Base-by-base conservation (phyloP, 208 protist species). In the Sergeia podlipaevii region DNA sequence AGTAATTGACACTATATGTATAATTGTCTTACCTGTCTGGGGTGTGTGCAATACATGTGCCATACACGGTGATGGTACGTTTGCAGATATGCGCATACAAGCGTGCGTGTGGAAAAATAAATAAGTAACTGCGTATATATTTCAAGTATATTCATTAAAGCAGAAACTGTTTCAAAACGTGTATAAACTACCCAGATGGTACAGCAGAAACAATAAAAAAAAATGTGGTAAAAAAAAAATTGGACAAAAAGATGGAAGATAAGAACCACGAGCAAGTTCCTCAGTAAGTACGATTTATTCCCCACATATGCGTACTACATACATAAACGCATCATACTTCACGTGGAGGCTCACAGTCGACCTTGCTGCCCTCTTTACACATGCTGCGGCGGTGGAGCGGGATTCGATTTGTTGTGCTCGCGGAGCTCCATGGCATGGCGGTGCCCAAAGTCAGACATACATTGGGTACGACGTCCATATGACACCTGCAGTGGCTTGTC, bases 401-500 rank as follows among this genome's bases (percentile, higher is more conserved):
- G 79, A 50, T 87, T 91, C 0, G 74, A 73, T 36, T 49, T 73
- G 53, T 91, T 87, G 54, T 82, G 69, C 41, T 63, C 62, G 7
- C 74, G 70, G 13, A 87, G 65, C 49, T 75, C 55, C 18, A 75
- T 49, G 21, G 77, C 80, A 55, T 91, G 83, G 44, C 77, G 56
- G 37, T 59, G 70, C 17, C 83, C 83, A 54, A 85, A 91, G 15
- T 66, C 49, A 2, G 78, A 87, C 29, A 86, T 82, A 24, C 59
- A 28, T 27, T 87, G 76, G 17, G 69, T 83, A 34, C 65, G 70
- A 17, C 62, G 65, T 51, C 79, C 85, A 70, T 91, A 91, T 3
- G 73, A 80, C 29, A 91, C 83, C 62, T 91, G 83, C 46, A 87
- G 71, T 28, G 76, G 75, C 51, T 77, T 77, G n/a, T 85, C 83